Base-by-base conservation (phyloP, 1,284 basidiomycete genomes). In the Moniliophthora roreri region DNA sequence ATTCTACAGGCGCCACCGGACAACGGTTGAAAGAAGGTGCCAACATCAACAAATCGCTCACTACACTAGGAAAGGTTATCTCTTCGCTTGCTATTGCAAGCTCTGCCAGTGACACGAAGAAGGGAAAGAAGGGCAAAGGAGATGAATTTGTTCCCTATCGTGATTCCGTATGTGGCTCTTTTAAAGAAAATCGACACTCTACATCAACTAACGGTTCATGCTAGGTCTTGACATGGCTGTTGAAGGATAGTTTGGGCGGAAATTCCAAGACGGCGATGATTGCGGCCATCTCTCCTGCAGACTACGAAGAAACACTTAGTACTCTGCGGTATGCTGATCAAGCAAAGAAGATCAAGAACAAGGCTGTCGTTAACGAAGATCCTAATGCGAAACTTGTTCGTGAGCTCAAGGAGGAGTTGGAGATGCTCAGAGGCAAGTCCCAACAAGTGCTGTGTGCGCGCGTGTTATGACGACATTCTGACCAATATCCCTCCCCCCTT, bases 311-410 rank as follows among this genome's bases (percentile, higher is more conserved):
- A 73, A 98, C 96, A 11, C 76, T 98, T 56, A 94, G 93, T 73
- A 96, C 94, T 3, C 76, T 96, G 54, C 87, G 96, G 2, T 99
- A 99, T 71, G 97, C 96, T 60, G 95, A 98, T 76, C 93, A 92
- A 67, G 95, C 96, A 23, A 99, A 99, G 87, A 97, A 96, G 85
- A 99, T 99, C 77, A 97, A 96, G 86, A 99, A 98, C 73, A 97
- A 98, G 78, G 96, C 96, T 15, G 85, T 98, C 49, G 92, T 99
- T 62, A 99, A 99, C 71, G 96, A 99, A 73, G 96, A 99, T 79
- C 95, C 97, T 16, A 99, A 98, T 66, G 96, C 96, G 66, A 98
- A 94, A 76, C 87, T 98, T 53, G 95, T 98, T 52, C 90, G 96
- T 49, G 96, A 98, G 72, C 88, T 98, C 67, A 98, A 98, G 72